These are phyloP conservation scores for Phytophthora brassicae DNA, from an alignment of 352 stramenopile genomes.

Conservation along the genomic window DNA sequence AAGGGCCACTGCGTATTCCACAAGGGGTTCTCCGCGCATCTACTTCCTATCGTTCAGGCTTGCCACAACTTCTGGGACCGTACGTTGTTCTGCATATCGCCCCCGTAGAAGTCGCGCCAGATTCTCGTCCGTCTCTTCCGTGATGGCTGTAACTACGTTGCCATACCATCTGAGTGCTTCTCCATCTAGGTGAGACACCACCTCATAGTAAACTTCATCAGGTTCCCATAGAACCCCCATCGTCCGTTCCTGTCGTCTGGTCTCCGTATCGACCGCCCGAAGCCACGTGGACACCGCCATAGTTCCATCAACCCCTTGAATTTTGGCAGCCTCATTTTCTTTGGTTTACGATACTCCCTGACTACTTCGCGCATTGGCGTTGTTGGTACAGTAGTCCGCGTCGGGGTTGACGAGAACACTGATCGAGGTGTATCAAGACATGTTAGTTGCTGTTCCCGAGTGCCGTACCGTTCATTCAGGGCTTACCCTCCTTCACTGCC, in stretches of 20 bases:
- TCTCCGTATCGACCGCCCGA: background rate
- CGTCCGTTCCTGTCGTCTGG: background rate
- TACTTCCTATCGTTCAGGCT: background rate
- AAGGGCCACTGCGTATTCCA: background rate
- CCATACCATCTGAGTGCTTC: background rate
- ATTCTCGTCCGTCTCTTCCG: background rate
- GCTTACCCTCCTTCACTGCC: too few species aligned
- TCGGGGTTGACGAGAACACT: too few species aligned
- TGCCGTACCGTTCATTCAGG: too few species aligned
- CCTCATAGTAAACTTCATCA: background rate
- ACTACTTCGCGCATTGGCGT: too few species aligned
- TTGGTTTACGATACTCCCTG: too few species aligned
- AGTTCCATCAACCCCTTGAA: conserved; percentile 9
- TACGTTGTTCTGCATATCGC: background rate
- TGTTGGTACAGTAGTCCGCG: too few species aligned
- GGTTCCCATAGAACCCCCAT: background rate
- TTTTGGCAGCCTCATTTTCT: background rate
- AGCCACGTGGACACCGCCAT: conserved; percentile 6
- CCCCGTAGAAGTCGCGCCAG: background rate
- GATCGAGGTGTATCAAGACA: too few species aligned
- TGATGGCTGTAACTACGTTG: background rate
- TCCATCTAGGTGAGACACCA: background rate
- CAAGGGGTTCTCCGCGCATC: background rate
- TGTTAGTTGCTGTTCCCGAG: too few species aligned
- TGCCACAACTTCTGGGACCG: background rate